Evolutionary conservation across 2,329 filamentous ascomycete species (phyloP), one percentile per base, ranked within the genome.

Genomic region (Sporothrix sp.): DNA sequence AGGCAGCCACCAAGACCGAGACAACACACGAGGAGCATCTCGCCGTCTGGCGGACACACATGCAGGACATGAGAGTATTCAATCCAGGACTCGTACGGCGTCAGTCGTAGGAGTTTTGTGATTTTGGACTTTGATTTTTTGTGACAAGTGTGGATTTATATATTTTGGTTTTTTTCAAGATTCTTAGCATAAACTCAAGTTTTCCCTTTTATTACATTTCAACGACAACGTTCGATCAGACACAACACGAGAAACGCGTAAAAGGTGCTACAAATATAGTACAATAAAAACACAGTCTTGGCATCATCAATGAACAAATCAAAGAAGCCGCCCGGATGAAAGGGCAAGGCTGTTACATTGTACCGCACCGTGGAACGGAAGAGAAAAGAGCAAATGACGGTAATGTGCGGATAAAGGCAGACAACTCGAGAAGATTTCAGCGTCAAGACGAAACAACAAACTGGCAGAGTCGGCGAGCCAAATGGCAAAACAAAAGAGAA

Each of bases 11-110:
- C 3, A 13, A 27, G 4, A 27, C 16, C 21, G 25, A n/a, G n/a
- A 48, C 30, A 25, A 40, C 28, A n/a, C 30, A 47, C n/a, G 20
- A 35, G 4, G 55, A 52, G 2, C 33, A 50, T 13, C 1, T 58
- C 3, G 49, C 39, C 9, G 48, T 42, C 2, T 60, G 59, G 59
- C 46, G 48, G 16, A 51, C 56, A 30, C 58, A 59, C 48, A 18
- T 59, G 23, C 35, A 37, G 9, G 55, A 58, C 36, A 23, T 61
- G 48, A 16, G 30, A 11, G 23, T 58, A 7, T 50, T 52, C 52
- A 54, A 59, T 6, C 59, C 58, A 9, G 36, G 52, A 1, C 50
- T 60, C 36, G 30, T 52, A 11, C 50, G 38, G n/a, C 7, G 28
- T 3, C 30, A 28, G 2, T 16, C 25, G 9, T 11, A 42, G 23